phyloP scores from a whole-genome alignment of 352 stramenopile genomes.

The Pythium brachiatum region DNA sequence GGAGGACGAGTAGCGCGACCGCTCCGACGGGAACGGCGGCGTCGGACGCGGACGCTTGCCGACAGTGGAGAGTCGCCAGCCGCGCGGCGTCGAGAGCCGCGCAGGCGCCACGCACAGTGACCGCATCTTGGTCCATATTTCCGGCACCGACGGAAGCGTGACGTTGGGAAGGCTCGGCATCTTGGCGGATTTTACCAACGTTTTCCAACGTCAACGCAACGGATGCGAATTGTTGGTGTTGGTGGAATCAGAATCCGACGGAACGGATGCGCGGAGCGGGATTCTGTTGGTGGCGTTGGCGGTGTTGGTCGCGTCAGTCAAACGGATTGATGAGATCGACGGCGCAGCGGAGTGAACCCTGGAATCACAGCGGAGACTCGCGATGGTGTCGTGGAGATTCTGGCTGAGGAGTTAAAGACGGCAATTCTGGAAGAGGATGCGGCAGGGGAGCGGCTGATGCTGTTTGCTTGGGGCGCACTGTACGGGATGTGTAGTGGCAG shows the following conservation, averaged over 20 bases:
- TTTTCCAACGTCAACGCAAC: background rate
- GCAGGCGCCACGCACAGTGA: constrained; percentile 19
- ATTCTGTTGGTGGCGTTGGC: too few relatives aligned
- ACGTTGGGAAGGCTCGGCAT: constrained; percentile 25
- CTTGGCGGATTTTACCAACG: background rate
- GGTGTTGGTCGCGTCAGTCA: too few relatives aligned
- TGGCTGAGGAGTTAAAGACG: background rate
- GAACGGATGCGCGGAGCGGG: too few relatives aligned
- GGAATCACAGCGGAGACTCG: background rate
- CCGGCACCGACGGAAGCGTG: constrained; percentile 21
- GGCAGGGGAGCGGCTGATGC: background rate
- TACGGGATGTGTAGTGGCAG: background rate
- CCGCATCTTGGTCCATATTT: constrained; percentile 17
- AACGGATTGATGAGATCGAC: background rate
- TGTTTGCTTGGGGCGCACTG: background rate
- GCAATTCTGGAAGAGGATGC: background rate
- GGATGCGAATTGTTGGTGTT: background rate
- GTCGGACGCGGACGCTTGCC: constrained; percentile 30
- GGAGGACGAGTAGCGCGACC: constrained; percentile 18
- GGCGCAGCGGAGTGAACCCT: background rate
- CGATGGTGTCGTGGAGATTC: background rate
- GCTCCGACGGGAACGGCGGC: constrained; percentile 2
- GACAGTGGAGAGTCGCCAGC: constrained; percentile 26
- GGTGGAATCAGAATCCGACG: too few relatives aligned
- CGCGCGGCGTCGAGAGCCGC: constrained; percentile 33